Evolutionary conservation across 257 asterid species (phyloP), one percentile per base, ranked within the genome.

Genomic region (Cordia subcordata): DNA sequence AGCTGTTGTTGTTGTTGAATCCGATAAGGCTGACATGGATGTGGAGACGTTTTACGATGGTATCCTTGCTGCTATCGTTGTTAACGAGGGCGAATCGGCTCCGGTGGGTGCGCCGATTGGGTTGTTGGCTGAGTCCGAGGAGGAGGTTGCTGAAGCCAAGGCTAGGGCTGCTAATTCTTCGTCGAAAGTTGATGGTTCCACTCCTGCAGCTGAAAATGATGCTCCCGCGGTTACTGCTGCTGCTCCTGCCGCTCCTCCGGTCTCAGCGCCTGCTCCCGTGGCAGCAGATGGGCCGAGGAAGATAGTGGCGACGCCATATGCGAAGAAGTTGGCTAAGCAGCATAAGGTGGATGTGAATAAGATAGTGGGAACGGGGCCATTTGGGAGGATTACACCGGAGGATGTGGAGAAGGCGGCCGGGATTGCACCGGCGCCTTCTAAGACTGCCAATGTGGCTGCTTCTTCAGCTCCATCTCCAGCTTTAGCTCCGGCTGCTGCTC

Each of bases 371-470:
- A 77, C 94, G 0, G 99, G 99, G 19, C 88, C 96, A 5, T 85
- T 77, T 61, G 99, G 99, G 12, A 77, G 99, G 77, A 72, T 92
- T 8, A 86, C 90, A 35, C 84, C 96, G 0, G 90, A 81, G 72
- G 99, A 92, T 74, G 93, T 92, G 64, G 96, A 88, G 81, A 85
- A 85, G 69, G 95, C 92, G 0, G 94, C 95, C 6, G 95, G 96
- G 32, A 78, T 91, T 69, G 16, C 75, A 4, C 77, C 85, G 15
- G 56, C 63, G 0, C 69, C 85, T 0, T 71, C 81, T 64, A 77
- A 75, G 61, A 70, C 20, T 65, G 75, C 67, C 53, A 58, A 45
- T 4, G 70, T 63, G 1, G 55, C 75, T 13, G 74, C 63, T 0
- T 63, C 81, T 15, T 15, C 80, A 0, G 53, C 83, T 32, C 60